Evolutionary conservation across 129 eudicot species (phyloP).

Genomic region (Flaveria sonorensis): DNA sequence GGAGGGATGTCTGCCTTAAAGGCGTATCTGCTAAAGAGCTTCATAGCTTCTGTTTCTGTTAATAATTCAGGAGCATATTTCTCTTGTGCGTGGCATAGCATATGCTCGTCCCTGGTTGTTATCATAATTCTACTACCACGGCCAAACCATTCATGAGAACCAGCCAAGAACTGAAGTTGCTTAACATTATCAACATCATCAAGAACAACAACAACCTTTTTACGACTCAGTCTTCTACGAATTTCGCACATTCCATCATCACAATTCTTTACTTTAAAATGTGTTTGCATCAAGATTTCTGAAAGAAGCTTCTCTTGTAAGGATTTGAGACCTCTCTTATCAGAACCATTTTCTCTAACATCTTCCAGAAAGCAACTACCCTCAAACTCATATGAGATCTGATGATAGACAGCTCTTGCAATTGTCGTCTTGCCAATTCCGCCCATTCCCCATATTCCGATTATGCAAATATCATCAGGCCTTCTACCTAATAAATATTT

Average conservation of each 20-base stretch:
- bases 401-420: slow-evolving; percentile 6
- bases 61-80: slow-evolving; percentile 2
- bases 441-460: slow-evolving; percentile 9
- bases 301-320: slow-evolving; percentile 2
- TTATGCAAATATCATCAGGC: not conserved
- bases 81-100: not conserved
- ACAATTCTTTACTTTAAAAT: not conserved
- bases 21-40: slow-evolving; percentile 15
- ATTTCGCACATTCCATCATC: slow-evolving; percentile 2
- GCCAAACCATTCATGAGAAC: not conserved
- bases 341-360: slow-evolving; percentile 10
- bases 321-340: slow-evolving; percentile 1
- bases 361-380: slow-evolving; percentile 3
- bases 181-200: slow-evolving; percentile 2
- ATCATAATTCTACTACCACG: slow-evolving; percentile 4
- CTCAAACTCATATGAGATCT: not conserved
- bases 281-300: not conserved
- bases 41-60: not conserved
- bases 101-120: slow-evolving; percentile 14
- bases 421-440: slow-evolving; percentile 10
- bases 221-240: not conserved
- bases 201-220: not conserved
- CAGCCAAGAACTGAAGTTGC: not conserved
- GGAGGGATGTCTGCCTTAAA: slow-evolving; percentile 1
- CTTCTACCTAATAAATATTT: not conserved